Evolutionary conservation across 768 basidiomycete species (phyloP).

Genomic region (Leccinum variicolor): DNA sequence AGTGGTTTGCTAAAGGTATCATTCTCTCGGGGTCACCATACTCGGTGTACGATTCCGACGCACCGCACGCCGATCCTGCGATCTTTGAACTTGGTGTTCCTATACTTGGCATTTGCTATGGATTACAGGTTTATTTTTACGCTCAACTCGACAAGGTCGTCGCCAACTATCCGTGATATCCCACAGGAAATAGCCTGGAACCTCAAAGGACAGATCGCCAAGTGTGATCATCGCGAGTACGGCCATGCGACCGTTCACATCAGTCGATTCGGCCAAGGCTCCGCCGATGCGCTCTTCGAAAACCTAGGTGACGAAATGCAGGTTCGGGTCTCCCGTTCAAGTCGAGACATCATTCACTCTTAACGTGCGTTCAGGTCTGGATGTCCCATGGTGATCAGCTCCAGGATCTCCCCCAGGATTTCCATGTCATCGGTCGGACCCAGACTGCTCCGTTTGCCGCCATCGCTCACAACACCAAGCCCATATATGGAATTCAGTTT

Average conservation of each 20-base stretch:
- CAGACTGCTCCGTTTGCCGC: slow-evolving; percentile 88
- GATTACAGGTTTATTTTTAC: slow-evolving; percentile 67
- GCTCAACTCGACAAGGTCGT: neutral
- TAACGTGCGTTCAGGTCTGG: slow-evolving; percentile 75
- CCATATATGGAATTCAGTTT: slow-evolving; percentile 96
- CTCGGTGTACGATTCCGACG: slow-evolving; percentile 91
- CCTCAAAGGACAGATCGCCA: slow-evolving; percentile 77
- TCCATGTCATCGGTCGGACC: slow-evolving; percentile 87
- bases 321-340: slow-evolving; percentile 39
- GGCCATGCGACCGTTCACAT: slow-evolving; percentile 85
- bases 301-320: slow-evolving; percentile 87
- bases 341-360: neutral
- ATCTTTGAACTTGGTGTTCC: slow-evolving; percentile 88
- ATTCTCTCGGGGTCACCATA: slow-evolving; percentile 98
- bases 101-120: slow-evolving; percentile 96
- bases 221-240: slow-evolving; percentile 92
- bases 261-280: slow-evolving; percentile 52
- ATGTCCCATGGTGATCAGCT: slow-evolving; percentile 99
- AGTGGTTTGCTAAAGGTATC: slow-evolving; percentile 53
- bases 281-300: slow-evolving; percentile 77
- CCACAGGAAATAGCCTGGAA: slow-evolving; percentile 89
- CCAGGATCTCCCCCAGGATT: slow-evolving; percentile 72
- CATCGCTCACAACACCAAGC: slow-evolving; percentile 84
- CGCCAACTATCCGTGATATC: neutral
- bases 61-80: slow-evolving; percentile 91